Base-by-base conservation (phyloP, 257 asterid species). In the Forsythia viridissima region DNA sequence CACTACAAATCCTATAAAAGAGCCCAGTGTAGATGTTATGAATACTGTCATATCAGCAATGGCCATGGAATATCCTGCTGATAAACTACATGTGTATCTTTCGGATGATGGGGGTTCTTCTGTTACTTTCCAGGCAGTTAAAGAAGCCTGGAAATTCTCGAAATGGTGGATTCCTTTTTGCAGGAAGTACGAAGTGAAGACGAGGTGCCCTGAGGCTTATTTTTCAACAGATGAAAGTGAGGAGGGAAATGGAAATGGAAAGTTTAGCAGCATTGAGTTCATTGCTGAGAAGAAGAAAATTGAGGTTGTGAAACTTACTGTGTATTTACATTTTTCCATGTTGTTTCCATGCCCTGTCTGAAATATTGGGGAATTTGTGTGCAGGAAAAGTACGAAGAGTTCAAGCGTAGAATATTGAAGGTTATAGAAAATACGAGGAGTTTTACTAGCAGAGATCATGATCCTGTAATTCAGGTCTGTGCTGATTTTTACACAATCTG, bases 21-120 rank as follows among this genome's bases (percentile, higher is more conserved):
- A 90, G 87, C 92, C 94, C 5, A 71, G 88, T 8, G 30, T 88
- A 1, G 89, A 80, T 36, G 92, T 90, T 5, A 85, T 88, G 86
- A 90, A 90, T 80, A 88, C 94, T 3, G 86, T 90, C 57, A 37
- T 90, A 24, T 90, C 91, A 16, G 88, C 86, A 4, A 79, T 88
- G 90, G 79, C 89, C 40, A 76, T 86, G 9, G 91, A 90, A 75
- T 90, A 90, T 75, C 94, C 91, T 10, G 74, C 86, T 4, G 88
- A 88, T 66, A 90, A 85, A 78, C 78, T 90, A 3, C 41, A 86
- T 2, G 91, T 90, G 18, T 90, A 88, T 76, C 74, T 90, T 8
- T 83, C 87, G 7, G 92, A 90, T 24, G 94, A 90, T 48, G 92
- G 90, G 1, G 88, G 91, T 8, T 82, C 90, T 21, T 67, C 38